Percentiles rank a stretch among this genome's conserved stretches.
These are phyloP conservation scores for Euphrasia arctica DNA, from an alignment of 305 asterid genomes.

Conservation along the genomic window DNA sequence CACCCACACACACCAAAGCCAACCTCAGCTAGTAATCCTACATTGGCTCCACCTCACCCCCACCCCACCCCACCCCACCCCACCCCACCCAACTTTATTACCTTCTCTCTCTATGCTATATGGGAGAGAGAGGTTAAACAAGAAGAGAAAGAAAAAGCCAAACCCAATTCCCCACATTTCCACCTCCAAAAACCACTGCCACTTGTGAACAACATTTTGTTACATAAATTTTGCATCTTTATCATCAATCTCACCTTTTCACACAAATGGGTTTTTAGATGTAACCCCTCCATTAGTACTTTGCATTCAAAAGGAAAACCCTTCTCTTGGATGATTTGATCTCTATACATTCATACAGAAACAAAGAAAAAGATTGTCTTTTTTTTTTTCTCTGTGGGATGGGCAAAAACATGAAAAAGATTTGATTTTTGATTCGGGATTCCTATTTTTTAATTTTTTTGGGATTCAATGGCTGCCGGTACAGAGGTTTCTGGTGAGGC, in stretches of 20 bases:
- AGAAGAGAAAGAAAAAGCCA: conserved; percentile 17
- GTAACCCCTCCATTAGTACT: conserved; percentile 23
- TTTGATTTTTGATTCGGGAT: neutral
- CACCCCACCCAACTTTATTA: conserved; percentile 23
- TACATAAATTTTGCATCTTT: conserved; percentile 23
- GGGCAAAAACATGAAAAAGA: conserved; percentile 16
- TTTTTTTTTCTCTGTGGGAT: conserved; percentile 6
- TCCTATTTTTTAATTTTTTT: neutral
- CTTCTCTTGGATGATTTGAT: conserved; percentile 44
- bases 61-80: too few species aligned
- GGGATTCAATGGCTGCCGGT: conserved; percentile 78
- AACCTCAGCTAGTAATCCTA: conserved; percentile 11
- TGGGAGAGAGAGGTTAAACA: neutral
- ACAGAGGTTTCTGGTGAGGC: conserved; percentile 68
- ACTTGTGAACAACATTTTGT: conserved; percentile 51
- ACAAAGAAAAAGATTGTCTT: conserved; percentile 47
- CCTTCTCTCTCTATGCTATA: conserved; percentile 15
- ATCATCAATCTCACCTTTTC: conserved; percentile 29
- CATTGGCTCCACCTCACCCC: conserved; percentile 8
- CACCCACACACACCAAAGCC: conserved; percentile 25
- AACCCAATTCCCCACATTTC: too few species aligned
- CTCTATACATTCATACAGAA: conserved; percentile 28
- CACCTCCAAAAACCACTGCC: conserved; percentile 47
- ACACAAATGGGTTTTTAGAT: conserved; percentile 35
- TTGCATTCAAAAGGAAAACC: conserved; percentile 34